Base-by-base conservation (phyloP, 1,139 yeast genomes). In the Nadsonia commutata region DNA sequence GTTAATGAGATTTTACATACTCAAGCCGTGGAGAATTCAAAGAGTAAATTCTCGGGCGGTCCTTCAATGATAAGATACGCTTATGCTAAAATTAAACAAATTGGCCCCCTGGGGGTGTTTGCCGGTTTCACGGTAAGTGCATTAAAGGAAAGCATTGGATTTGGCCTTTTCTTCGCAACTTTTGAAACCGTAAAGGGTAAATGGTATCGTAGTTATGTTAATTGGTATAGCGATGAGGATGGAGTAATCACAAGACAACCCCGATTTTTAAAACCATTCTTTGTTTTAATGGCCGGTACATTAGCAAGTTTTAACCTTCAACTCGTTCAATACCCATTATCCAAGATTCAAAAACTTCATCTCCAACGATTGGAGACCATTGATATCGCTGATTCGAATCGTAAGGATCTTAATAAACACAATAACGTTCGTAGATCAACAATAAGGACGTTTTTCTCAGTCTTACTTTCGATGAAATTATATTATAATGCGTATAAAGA, bases 221-320 rank as follows among this genome's bases (percentile, higher is more conserved):
- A 42, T 19, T 42, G 43, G 40, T 43, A 47, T 38, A 36, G 36
- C 18, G 44, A 47, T 3, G 43, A 46, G 8, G 44, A 41, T n/a
- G 48, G 48, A 22, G 45, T 41, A 52, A 51, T 43, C 51, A 50
- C 48, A 62, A 57, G 49, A 63, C 54, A 66, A 9, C 43, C 45
- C 36, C 56, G 58, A 49, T 67, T 77, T 36, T 61, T 82, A 39
- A 77, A 76, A 52, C 79, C 94, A 7, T 62, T 81, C 1, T 84
- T 83, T 58, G 74, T 85, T 3, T 68, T 88, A 37, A 52, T 80
- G n/a, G 95, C 94, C 0, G 97, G 97, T 8, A 86, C 93, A 13
- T 69, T 83, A 3, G 95, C 97, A 0, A 90, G 96, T 0, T 67
- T 79, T 31, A 69, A 86, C 0, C 64, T 88, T 20, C 76, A 86